Base-by-base conservation (phyloP, 306 rosid genomes). In the Acacia melanoxylon region DNA sequence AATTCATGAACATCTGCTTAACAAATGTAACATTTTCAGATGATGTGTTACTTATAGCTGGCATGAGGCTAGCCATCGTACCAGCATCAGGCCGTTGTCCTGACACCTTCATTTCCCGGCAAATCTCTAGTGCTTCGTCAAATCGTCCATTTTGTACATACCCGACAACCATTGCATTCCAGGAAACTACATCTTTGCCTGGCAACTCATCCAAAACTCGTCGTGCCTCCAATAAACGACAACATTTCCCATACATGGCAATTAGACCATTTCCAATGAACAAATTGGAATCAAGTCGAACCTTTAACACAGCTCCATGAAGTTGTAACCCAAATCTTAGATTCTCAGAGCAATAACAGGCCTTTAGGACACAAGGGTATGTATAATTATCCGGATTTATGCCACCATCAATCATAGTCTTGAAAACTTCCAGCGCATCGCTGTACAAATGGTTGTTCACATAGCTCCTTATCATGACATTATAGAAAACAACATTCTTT, bases 401-500 rank as follows among this genome's bases (percentile, higher is more conserved):
- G 65, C 65, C 65, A 8, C 65, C 65, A 58, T 58, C 24, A n/a
- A 58, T 10, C 65, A 58, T 58, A 8, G 31, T 22, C 65, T 58
- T 58, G 14, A 58, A 58, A 58, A 58, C 65, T 58, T 58, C 65
- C 65, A 58, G 65, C 4, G 31, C 65, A 22, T 58, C 15, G 31
- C 24, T 10, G 29, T 58, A 58, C 31, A 58, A 58, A 10, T 58
- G 65, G 31, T 58, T 58, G 65, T 58, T 58, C 65, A 58, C 65
- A 58, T 58, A 58, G 65, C 65, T 58, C 65, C 65, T 58, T 58
- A 58, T 11, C 65, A 58, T 58, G 65, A 58, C 65, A 58, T 58
- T 58, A 56, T 56, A 56, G 63, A 56, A 56, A 56, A 56, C 63
- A 58, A 58, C 65, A 58, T 58, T 58, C 14, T 22, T 58, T 2